Base-by-base conservation (phyloP, 257 asterid species). In the Jaltomata sinuosa region DNA sequence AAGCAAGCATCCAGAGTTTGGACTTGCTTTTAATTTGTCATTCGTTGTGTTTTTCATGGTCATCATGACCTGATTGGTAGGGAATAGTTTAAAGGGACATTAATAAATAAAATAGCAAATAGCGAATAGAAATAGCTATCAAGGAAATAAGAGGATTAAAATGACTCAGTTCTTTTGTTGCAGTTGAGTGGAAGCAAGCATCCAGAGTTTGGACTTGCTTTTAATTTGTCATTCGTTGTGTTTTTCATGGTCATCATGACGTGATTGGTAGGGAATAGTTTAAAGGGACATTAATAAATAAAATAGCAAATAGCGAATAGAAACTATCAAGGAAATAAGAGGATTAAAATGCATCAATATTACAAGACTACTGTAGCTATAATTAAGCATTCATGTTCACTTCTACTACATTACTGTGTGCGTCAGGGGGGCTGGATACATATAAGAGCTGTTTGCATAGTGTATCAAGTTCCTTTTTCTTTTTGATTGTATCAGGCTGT, bases 401-500 rank as follows among this genome's bases (percentile, higher is more conserved):
- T 74, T 25, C 8, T 72, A 74, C 59, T 45, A 45, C 59, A 74
- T 74, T 74, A 74, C 57, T 45, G 80, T 38, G 79, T 69, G 79
- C 9, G 1, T 22, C 52, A 36, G 19, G 79, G 79, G 53, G 79
- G 50, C 9, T 69, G 27, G 27, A 6, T 45, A 15, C 42, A 27
- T 29, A 27, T 47, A 76, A 76, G 61, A 27, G 27, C 29, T 77
- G 62, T 77, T 32, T 77, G 29, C 29, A 49, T 52, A 15, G 42
- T 49, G 62, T 77, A 16, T 25, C 25, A 77, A 49, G 45, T 27
- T 77, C 62, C 57, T 49, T 49, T 76, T 76, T 16, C 81, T 49
- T 49, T 76, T 2, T 77, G 59, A 36, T 83, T 79, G 53, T 78
- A 36, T 86, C 92, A 97, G 99, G 98, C 95, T 80, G 94, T 95